Conservation (phyloP, 768 basidiomycete genomes). For the Lactifluus piperatus region DNA sequence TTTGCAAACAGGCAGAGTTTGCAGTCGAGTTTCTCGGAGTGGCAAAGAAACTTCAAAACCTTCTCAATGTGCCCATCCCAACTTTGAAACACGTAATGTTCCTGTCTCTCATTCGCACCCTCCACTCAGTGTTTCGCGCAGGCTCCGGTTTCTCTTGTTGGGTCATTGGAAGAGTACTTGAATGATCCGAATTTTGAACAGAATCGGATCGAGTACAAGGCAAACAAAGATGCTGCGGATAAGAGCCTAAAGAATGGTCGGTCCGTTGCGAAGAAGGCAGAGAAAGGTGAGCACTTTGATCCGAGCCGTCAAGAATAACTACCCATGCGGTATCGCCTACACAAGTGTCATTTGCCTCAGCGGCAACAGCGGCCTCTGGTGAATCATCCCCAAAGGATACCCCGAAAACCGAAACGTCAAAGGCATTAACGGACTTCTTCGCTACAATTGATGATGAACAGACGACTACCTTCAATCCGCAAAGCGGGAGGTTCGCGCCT, state of each 20-base stretch:
- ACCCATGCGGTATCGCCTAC: slow-evolving; percentile 4
- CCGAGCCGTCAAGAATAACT: background rate
- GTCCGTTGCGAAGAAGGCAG: slow-evolving; percentile 19
- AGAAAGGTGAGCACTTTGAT: slow-evolving; percentile 26
- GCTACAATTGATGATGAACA: slow-evolving; percentile 77
- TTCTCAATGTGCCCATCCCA: slow-evolving; percentile 90
- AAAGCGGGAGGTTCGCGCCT: slow-evolving; percentile 42
- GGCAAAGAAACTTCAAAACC: slow-evolving; percentile 86
- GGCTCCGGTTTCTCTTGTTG: slow-evolving; percentile 94
- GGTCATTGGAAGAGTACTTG: slow-evolving; percentile 89
- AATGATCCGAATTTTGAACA: slow-evolving; percentile 96
- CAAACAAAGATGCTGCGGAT: slow-evolving; percentile 64
- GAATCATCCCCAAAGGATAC: slow-evolving; percentile 24
- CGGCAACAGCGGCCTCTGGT: slow-evolving; percentile 23
- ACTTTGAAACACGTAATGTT: slow-evolving; percentile 77
- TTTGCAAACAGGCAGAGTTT: slow-evolving; percentile 87
- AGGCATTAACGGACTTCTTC: slow-evolving; percentile 78
- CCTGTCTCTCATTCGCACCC: background rate
- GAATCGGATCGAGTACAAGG: slow-evolving; percentile 86
- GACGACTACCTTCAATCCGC: slow-evolving; percentile 59
- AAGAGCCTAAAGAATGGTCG: slow-evolving; percentile 24
- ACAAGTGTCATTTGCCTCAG: slow-evolving; percentile 21
- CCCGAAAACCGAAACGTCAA: slow-evolving; percentile 32
- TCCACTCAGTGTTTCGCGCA: slow-evolving; percentile 24
- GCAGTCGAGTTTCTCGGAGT: slow-evolving; percentile 91